Conservation (phyloP, 176 grass and related monocot species). For the Carex parvula region DNA sequence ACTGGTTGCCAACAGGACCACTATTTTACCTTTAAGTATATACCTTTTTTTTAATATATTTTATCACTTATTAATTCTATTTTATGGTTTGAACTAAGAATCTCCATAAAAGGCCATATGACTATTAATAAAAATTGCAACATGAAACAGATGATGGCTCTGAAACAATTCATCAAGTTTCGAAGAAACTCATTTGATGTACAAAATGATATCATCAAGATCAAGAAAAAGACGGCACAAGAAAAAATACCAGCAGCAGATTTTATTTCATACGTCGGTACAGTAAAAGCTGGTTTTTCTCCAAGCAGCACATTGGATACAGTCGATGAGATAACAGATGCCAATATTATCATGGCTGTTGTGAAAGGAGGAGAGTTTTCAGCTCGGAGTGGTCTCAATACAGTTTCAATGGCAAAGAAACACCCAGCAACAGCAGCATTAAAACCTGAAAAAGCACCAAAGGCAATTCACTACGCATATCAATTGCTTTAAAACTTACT, state of each 20-base stretch:
- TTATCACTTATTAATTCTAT: neutral
- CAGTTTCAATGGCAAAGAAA: constrained; percentile 98
- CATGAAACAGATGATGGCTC: neutral
- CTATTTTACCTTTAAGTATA: neutral
- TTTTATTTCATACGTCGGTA: constrained; percentile 89
- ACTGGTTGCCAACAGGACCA: neutral
- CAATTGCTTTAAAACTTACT: neutral
- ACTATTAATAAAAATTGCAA: neutral
- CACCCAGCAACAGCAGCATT: constrained; percentile 95
- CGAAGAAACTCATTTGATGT: neutral
- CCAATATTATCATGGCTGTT: constrained; percentile 94
- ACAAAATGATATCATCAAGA: constrained; percentile 8
- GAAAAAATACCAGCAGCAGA: constrained; percentile 82
- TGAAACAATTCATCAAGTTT: neutral
- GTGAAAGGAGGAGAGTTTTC: constrained; percentile 99
- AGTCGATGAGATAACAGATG: constrained; percentile 96
- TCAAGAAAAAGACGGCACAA: constrained; percentile 28
- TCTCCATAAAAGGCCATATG: neutral
- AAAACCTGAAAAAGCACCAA: constrained; percentile 60
- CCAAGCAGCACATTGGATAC: constrained; percentile 95
- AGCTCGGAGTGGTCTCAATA: constrained; percentile 83
- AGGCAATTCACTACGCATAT: neutral
- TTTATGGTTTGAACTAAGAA: neutral
- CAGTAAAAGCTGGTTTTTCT: constrained; percentile 89
- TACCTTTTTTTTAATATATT: neutral